A percentile compares a stretch with the other conserved stretches of the same genome.
phyloP scores from a whole-genome alignment of 805 yeast species.

The Starmerella roubikii region DNA sequence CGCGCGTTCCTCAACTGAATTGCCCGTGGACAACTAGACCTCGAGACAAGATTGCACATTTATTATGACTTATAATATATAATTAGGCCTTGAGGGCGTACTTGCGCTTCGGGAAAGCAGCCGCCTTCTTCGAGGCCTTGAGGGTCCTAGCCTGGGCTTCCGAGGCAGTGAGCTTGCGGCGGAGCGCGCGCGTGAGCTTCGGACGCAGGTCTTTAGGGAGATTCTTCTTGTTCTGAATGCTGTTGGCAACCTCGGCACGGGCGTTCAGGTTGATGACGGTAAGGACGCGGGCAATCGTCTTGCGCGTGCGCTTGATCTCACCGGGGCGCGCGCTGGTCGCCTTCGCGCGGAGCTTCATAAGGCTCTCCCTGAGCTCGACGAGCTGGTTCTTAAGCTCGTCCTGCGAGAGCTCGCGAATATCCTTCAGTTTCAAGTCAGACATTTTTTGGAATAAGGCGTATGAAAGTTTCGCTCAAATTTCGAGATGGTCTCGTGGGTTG shows the following conservation, averaged over 20 bases:
- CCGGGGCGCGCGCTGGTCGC: constrained; percentile 50
- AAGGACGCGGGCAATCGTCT: constrained; percentile 95
- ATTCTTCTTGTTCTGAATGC: constrained; percentile 76
- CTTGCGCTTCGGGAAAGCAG: constrained; percentile 97
- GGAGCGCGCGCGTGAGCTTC: constrained; percentile 99
- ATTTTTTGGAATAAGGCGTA: constrained; percentile 6
- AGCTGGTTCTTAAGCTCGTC: constrained; percentile 90
- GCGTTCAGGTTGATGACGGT: constrained; percentile 94
- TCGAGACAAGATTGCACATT: no score
- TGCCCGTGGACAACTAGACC: no score
- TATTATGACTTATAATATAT: constrained; percentile 1
- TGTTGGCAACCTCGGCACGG: constrained; percentile 87
- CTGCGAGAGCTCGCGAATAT: constrained; percentile 94
- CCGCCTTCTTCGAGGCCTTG: constrained; percentile 80
- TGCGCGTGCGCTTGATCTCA: constrained; percentile 94
- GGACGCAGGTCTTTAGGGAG: constrained; percentile 98
- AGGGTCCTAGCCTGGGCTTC: constrained; percentile 74
- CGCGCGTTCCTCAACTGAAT: no score
- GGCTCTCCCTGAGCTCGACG: constrained; percentile 91
- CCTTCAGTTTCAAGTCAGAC: constrained; percentile 63
- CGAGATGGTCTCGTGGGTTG: no score
- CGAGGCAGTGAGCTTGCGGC: constrained; percentile 84
- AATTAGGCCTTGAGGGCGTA: constrained; percentile 92
- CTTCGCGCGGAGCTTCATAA: constrained; percentile 92
- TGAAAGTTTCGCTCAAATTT: constrained; percentile 1